Evolutionary conservation across 768 basidiomycete genomes (phyloP), one percentile per base, ranked within the genome.

Genomic region (Calocera viscosa): DNA sequence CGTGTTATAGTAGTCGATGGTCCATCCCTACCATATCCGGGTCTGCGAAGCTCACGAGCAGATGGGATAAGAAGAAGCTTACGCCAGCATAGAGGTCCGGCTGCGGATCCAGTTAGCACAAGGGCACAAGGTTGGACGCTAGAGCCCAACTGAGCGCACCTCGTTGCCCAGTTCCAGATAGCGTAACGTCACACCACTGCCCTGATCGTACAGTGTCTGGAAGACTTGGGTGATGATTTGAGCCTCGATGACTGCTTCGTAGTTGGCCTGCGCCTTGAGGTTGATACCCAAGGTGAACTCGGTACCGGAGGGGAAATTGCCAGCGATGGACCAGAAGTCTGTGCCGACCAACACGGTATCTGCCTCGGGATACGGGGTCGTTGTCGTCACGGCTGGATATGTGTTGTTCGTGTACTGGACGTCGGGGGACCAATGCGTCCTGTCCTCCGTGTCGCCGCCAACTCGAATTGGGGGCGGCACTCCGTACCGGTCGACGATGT

Each of bases 291-390:
- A 68, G 22, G 30, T 11, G 53, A 32, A 24, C 76, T 64, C 28
- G 3, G 60, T 71, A 81, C 84, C 78, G 2, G 75, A 67, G 19
- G 84, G 85, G 40, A 87, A 79, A 70, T 81, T 81, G 34, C 79
- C 78, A 10, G 82, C 79, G 26, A 82, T 76, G 64, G 77, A 70
- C 70, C 87, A 88, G 71, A 80, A 88, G 10, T 74, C 78, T 72
- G 83, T 75, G 8, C 88, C 84, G 19, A 86, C 83, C 1, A 78
- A 80, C 67, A 87, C 80, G n/a, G 78, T 80, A 0, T 77, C 80
- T 2, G 87, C 86, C 72, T 87, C 87, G 0, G 86, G 87, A 72
- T 86, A 89, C 24, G 87, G 87, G 0, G 80, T 78, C 2, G 78
- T 78, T 12, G 77, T 63, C 24, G 79, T 82, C 3, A 78, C 72